These are phyloP conservation scores for Barnettozyma californica DNA, from an alignment of 805 yeast species.

Conservation along the genomic window DNA sequence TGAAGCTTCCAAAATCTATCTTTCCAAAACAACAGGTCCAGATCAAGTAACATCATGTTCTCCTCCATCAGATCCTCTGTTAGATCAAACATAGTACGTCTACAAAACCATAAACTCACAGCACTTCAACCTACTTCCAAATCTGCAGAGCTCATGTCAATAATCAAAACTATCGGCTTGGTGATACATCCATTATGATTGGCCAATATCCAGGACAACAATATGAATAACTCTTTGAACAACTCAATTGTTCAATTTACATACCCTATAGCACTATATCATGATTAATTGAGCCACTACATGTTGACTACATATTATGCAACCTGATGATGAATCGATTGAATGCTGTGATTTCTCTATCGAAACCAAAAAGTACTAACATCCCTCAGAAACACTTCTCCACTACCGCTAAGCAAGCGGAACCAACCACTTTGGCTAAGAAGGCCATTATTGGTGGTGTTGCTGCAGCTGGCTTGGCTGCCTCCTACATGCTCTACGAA, in stretches of 20 bases:
- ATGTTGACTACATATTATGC: background rate
- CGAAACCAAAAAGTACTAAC: slow-evolving; percentile 11
- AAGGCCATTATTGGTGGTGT: slow-evolving; percentile 56
- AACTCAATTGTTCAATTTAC: background rate
- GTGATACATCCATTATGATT: slow-evolving; percentile 10
- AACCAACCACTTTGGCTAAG: slow-evolving; percentile 32
- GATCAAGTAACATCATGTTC: slow-evolving; percentile 22
- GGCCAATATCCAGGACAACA: slow-evolving; percentile 4
- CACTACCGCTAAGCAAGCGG: slow-evolving; percentile 33
- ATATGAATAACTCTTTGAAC: too few relatives aligned
- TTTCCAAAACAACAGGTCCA: slow-evolving; percentile 3
- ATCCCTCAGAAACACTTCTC: slow-evolving; percentile 26
- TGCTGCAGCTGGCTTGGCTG: slow-evolving; percentile 72
- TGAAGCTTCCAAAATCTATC: background rate
- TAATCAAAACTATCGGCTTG: background rate
- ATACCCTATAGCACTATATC: background rate
- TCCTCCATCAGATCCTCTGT: slow-evolving; percentile 29
- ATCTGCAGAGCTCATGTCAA: background rate
- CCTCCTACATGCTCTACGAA: slow-evolving; percentile 76
- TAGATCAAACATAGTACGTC: slow-evolving; percentile 28
- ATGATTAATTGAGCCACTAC: background rate
- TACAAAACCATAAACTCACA: background rate
- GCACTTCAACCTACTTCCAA: background rate
- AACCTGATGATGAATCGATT: background rate
- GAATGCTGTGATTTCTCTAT: background rate